Percentiles rank a stretch among this genome's conserved stretches.
These are phyloP conservation scores for Parascedosporium putredinis DNA, from an alignment of 2,329 filamentous ascomycete genomes.

Conservation along the genomic window DNA sequence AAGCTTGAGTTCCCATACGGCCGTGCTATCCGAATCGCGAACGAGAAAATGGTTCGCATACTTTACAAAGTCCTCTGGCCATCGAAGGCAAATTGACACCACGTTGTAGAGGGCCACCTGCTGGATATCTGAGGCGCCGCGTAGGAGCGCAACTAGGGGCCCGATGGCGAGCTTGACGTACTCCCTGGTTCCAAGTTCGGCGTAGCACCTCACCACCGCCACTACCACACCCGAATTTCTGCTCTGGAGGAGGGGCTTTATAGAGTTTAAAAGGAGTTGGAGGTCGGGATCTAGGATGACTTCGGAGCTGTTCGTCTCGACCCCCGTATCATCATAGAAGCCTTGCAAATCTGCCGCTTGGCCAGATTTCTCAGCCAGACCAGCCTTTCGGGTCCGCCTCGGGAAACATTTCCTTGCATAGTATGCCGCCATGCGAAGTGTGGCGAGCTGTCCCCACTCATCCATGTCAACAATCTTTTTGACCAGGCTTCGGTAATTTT, in stretches of 20 bases:
- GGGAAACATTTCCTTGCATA: constrained; percentile 89
- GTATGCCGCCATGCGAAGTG: constrained; percentile 67
- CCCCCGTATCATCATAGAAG: constrained; percentile 58
- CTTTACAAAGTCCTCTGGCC: constrained; percentile 72
- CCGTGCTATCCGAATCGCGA: constrained; percentile 63
- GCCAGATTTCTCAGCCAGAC: constrained; percentile 15
- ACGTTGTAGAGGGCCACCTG: constrained; percentile 89
- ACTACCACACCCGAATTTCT: constrained; percentile 89
- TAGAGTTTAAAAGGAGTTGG: constrained; percentile 65
- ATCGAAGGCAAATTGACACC: constrained; percentile 74
- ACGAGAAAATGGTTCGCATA: constrained; percentile 87
- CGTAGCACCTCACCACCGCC: constrained; percentile 74
- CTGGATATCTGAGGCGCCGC: constrained; percentile 77
- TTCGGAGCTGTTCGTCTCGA: constrained; percentile 33
- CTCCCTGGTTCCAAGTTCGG: constrained; percentile 69
- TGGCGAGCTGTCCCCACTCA: constrained; percentile 90
- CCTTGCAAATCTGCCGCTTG: constrained; percentile 43
- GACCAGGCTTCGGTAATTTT: constrained; percentile 74
- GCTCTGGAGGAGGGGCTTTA: constrained; percentile 78
- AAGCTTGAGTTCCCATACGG: constrained; percentile 85
- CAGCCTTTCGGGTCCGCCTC: constrained; percentile 45
- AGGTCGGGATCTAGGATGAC: constrained; percentile 72
- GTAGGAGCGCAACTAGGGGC: constrained; percentile 74
- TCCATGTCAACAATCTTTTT: constrained; percentile 97
- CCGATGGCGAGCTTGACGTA: constrained; percentile 70